Evolutionary conservation across 2,329 filamentous ascomycete species (phyloP), one percentile per base, ranked within the genome.

Genomic region (Knufia fluminis): DNA sequence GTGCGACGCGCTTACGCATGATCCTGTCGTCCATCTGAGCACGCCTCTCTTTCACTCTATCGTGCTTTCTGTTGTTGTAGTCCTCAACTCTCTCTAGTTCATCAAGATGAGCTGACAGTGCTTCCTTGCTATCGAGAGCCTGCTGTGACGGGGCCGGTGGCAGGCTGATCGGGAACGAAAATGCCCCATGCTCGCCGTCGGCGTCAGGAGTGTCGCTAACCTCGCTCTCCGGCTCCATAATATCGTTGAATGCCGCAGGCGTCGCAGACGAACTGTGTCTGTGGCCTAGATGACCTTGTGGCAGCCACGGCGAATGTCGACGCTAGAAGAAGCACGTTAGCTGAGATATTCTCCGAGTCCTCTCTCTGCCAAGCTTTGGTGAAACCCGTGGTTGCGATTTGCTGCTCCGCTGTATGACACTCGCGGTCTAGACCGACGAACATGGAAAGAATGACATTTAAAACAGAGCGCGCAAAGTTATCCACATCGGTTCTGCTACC

Each of bases 11-110:
- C 33, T 53, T 57, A 17, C 50, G 50, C 16, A 51, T 49, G 16
- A 59, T 59, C 39, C 54, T 55, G 3, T 58, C 56, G 28, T 59
- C 57, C 48, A 57, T 58, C 2, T 56, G 57, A 32, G 43, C 33
- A 26, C 57, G 54, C 38, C 58, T 59, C 9, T 52, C 54, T 43
- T 50, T 54, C 36, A 59, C 53, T 4, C 50, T 46, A 19, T 54
- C 49, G 31, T 55, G 54, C 48, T 54, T 59, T 28, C 51, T 54
- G 46, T 54, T 51, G 31, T 58, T 58, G 46, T 52, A 46, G 38
- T 57, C 51, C 35, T 59, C 57, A 12, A 58, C 52, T 4, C 51
- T 48, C 14, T 50, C 41, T 20, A 59, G 48, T 31, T 59, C 56
- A 26, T 50, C 47, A 2, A 59, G 53, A 22, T 55, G 57, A 28